Percentiles rank a stretch among this genome's conserved stretches.
phyloP scores from a whole-genome alignment of 805 yeast genomes.

The Saturnispora gosingensis region DNA sequence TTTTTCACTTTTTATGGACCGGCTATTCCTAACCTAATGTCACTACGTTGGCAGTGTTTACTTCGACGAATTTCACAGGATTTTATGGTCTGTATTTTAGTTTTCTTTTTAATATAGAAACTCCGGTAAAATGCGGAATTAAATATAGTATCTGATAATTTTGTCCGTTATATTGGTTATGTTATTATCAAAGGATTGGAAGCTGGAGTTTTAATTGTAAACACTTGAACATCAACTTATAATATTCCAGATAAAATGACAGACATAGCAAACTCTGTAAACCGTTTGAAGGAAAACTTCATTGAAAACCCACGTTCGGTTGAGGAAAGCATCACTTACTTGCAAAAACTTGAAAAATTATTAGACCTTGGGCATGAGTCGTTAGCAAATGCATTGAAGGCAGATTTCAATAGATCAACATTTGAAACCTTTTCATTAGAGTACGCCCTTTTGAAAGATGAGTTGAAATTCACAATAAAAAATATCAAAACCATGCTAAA shows the following conservation, averaged over 20 bases:
- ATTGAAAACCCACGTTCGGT: neutral
- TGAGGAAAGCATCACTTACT: neutral
- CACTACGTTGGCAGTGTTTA: too few relatives aligned
- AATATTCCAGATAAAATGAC: neutral
- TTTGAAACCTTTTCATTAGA: slow-evolving; percentile 60
- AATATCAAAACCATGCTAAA: slow-evolving; percentile 53
- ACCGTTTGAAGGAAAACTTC: neutral
- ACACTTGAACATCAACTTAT: neutral
- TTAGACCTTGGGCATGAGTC: slow-evolving; percentile 24
- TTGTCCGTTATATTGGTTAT: neutral
- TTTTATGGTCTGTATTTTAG: too few relatives aligned
- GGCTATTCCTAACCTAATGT: too few relatives aligned
- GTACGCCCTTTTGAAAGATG: slow-evolving; percentile 39
- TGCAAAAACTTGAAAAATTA: neutral
- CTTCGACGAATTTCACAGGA: too few relatives aligned
- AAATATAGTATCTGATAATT: too few relatives aligned
- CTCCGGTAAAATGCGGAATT: neutral
- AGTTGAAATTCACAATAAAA: slow-evolving; percentile 49
- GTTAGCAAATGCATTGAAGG: slow-evolving; percentile 46
- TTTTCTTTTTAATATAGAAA: too few relatives aligned
- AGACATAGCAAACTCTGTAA: neutral
- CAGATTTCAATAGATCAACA: slow-evolving; percentile 60
- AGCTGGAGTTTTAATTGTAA: neutral
- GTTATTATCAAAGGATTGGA: neutral
- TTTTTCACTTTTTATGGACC: too few relatives aligned